Conservation (phyloP, 305 asterid genomes). For the Fraxinus dipetala region DNA sequence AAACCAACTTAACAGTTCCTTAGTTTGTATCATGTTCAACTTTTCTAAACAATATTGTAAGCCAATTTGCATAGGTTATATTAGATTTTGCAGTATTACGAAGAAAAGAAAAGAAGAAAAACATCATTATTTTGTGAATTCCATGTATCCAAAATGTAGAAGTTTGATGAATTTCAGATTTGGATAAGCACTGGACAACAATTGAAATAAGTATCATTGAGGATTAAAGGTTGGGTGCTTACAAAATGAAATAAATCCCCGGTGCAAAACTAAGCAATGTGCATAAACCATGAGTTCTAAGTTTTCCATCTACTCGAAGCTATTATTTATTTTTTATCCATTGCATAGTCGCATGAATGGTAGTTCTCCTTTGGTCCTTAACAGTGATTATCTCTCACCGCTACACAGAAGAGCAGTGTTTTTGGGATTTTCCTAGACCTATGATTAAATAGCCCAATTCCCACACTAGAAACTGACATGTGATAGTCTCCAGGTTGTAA, state of each 20-base stretch:
- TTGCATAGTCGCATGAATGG: not conserved
- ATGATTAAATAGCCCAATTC: not conserved
- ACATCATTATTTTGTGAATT: not conserved
- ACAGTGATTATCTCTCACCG: not conserved
- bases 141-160: not conserved
- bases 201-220: not conserved
- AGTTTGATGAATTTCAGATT: not conserved
- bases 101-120: not conserved
- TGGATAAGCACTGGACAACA: not conserved
- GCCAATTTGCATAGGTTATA: not conserved
- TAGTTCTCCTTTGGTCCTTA: not conserved
- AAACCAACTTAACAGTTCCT: not conserved
- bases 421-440: not conserved
- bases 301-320: not conserved
- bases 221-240: not conserved
- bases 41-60: not conserved
- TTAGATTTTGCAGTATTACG: not conserved
- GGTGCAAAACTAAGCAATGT: not conserved
- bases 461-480: not conserved
- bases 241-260: not conserved
- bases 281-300: not conserved
- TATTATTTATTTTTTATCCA: not conserved
- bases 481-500: not conserved
- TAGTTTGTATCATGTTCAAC: not conserved
- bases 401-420: not conserved